Conservation (phyloP, 345 rosid genomes). For the Pelargonium nanum region DNA sequence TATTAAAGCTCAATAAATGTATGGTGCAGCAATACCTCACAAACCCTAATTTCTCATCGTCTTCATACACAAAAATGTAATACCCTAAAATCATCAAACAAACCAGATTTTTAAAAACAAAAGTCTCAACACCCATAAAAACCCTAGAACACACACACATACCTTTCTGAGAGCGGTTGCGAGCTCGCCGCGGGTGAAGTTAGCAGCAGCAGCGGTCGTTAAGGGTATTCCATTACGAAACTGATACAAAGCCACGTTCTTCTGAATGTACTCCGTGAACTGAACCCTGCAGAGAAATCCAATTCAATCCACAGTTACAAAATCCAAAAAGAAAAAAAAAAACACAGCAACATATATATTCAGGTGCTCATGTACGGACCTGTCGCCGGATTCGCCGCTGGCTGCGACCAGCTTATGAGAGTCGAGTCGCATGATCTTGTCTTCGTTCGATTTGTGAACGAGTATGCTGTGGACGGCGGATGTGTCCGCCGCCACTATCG, state of each 20-base stretch:
- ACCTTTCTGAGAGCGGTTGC: constrained; percentile 97
- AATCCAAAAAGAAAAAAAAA: neutral
- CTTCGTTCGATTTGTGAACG: constrained; percentile 88
- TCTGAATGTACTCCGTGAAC: constrained; percentile 92
- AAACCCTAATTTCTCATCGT: neutral
- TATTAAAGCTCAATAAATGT: neutral
- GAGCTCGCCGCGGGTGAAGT: constrained; percentile 88
- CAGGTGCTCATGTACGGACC: constrained; percentile 22
- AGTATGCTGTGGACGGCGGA: constrained; percentile 89
- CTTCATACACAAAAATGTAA: neutral
- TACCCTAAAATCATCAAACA: neutral
- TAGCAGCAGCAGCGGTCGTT: constrained; percentile 83
- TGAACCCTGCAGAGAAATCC: constrained; percentile 49
- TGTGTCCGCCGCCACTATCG: constrained; percentile 72
- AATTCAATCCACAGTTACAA: neutral
- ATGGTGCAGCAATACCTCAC: neutral
- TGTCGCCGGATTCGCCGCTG: constrained; percentile 93
- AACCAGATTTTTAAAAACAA: neutral
- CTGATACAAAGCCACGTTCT: constrained; percentile 89
- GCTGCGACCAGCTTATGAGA: constrained; percentile 95
- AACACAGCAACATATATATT: neutral
- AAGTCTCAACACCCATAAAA: neutral
- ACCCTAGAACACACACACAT: constrained; percentile 17
- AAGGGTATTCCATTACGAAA: constrained; percentile 87
- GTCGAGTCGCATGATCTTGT: constrained; percentile 92